Conservation (phyloP, 768 basidiomycete genomes). For the Hericium alpestre region DNA sequence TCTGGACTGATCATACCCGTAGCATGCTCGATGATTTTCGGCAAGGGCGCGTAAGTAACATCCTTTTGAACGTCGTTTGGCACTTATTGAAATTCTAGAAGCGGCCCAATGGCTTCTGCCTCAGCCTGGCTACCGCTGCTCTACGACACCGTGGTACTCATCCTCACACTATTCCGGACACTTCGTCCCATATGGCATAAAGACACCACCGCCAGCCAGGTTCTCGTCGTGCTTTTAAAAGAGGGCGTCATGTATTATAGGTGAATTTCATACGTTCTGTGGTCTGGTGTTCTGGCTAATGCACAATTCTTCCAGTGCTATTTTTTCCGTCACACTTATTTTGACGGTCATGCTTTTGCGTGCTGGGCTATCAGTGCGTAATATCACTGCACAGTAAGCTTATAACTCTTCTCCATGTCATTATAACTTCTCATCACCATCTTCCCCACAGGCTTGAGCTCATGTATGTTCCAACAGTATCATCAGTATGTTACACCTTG, state of each 20-base stretch:
- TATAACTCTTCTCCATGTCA: not conserved
- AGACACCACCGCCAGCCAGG: not conserved
- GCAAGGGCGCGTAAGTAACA: slow-evolving; percentile 16
- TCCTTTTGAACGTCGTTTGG: not conserved
- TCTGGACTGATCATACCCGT: not conserved
- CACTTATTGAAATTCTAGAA: slow-evolving; percentile 1
- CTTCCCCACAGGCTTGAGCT: not conserved
- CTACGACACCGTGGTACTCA: slow-evolving; percentile 28
- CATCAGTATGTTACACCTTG: not conserved
- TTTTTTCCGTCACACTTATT: slow-evolving; percentile 27
- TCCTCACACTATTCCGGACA: slow-evolving; percentile 24
- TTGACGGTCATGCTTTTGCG: slow-evolving; percentile 28
- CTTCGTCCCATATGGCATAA: not conserved
- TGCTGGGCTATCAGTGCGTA: slow-evolving; percentile 22
- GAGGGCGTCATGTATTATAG: slow-evolving; percentile 8
- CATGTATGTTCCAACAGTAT: not conserved
- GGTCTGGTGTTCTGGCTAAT: too few relatives aligned
- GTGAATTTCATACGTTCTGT: not conserved
- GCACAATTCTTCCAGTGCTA: slow-evolving; percentile 18
- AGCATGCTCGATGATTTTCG: slow-evolving; percentile 35
- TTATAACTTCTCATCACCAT: not conserved
- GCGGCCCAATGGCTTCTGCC: slow-evolving; percentile 20
- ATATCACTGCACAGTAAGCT: slow-evolving; percentile 28
- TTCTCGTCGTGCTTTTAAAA: slow-evolving; percentile 4
- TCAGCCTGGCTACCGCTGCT: slow-evolving; percentile 32